Percentiles rank a stretch among this genome's conserved stretches.
These are phyloP conservation scores for Hanseniaspora lachancei DNA, from an alignment of 805 yeast genomes.

Conservation along the genomic window DNA sequence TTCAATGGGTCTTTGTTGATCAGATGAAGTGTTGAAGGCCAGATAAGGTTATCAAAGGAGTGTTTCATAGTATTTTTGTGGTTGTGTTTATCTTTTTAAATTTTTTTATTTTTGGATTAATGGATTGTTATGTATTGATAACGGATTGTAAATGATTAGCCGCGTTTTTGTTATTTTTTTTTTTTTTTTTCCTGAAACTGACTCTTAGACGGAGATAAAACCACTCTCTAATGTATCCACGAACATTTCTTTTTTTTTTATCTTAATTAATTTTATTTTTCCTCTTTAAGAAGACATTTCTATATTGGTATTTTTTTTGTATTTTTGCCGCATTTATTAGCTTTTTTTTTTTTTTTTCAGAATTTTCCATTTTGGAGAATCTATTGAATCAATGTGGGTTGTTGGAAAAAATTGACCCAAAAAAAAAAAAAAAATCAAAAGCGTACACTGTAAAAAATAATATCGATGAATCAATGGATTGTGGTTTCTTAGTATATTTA, in stretches of 20 bases:
- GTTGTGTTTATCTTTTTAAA: neutral
- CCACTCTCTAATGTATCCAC: neutral
- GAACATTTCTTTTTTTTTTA: neutral
- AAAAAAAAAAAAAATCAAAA: neutral
- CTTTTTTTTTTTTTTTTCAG: neutral
- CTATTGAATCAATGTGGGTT: neutral
- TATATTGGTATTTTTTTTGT: neutral
- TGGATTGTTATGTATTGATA: no score
- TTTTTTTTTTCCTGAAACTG: neutral
- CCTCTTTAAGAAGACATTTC: no score
- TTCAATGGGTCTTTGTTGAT: neutral
- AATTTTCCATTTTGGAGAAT: neutral
- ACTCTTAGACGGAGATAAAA: neutral
- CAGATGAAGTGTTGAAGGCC: neutral
- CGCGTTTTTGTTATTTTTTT: neutral
- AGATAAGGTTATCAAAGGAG: neutral
- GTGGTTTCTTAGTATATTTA: no score
- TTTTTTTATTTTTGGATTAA: neutral
- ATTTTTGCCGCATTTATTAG: no score
- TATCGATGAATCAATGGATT: no score
- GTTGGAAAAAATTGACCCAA: neutral
- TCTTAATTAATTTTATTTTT: no score
- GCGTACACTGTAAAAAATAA: neutral
- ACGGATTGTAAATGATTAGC: neutral
- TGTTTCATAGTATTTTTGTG: neutral